phyloP scores from a whole-genome alignment of 2,329 filamentous ascomycete species.

The Aspergillus unguis region DNA sequence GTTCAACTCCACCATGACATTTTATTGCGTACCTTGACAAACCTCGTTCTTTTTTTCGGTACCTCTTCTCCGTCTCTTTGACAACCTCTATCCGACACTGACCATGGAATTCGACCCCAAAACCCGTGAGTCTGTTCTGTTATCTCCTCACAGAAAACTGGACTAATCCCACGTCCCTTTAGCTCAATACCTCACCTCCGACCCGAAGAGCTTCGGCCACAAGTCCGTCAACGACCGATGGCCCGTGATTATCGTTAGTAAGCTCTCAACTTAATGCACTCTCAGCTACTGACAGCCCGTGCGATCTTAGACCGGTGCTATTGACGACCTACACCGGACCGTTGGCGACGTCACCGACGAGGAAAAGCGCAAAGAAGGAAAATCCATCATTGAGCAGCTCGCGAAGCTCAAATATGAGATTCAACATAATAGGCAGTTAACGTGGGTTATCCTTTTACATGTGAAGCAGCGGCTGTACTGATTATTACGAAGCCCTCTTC shows the following conservation, averaged over 20 bases:
- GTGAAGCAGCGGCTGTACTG: neutral
- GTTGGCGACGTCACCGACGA: constrained; percentile 49
- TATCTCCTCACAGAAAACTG: neutral
- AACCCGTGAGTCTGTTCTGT: constrained; percentile 55
- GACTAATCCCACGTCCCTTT: constrained; percentile 19
- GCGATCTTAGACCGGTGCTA: constrained; percentile 69
- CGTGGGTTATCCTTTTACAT: constrained; percentile 44
- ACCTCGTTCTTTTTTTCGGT: neutral
- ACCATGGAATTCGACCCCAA: constrained; percentile 72
- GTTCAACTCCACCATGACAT: constrained; percentile 1
- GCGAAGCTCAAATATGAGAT: constrained; percentile 89
- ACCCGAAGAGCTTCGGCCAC: constrained; percentile 82
- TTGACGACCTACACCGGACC: constrained; percentile 84
- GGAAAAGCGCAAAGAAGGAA: constrained; percentile 72
- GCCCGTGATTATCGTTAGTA: constrained; percentile 82
- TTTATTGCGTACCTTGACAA: neutral
- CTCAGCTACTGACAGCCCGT: neutral
- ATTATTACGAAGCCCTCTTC: constrained; percentile 57
- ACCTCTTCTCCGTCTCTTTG: neutral
- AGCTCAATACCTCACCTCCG: constrained; percentile 76
- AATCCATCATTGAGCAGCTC: constrained; percentile 75
- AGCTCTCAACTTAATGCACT: neutral
- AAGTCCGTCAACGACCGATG: constrained; percentile 81
- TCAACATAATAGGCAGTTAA: constrained; percentile 78
- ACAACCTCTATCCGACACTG: constrained; percentile 6